Conservation (phyloP, 208 protist species). For the Leishmania mexicana region DNA sequence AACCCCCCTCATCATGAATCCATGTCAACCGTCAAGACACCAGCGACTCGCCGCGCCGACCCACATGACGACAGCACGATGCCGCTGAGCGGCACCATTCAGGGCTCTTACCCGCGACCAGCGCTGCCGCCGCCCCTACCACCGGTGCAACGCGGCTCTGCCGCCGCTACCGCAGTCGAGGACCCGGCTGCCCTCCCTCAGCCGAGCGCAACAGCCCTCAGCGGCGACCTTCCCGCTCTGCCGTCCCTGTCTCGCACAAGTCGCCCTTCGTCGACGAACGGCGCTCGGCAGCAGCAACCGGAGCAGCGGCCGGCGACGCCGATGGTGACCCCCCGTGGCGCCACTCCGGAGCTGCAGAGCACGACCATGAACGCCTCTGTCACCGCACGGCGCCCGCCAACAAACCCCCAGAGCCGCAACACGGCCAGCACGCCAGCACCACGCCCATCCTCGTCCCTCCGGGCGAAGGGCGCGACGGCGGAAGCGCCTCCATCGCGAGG, state of each 20-base stretch:
- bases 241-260: slow-evolving; percentile 14
- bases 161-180: slow-evolving; percentile 3
- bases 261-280: slow-evolving; percentile 19
- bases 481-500: neutral
- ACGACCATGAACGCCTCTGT: slow-evolving; percentile 20
- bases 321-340: neutral
- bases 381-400: slow-evolving; percentile 14
- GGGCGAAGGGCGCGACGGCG: neutral
- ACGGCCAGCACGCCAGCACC: slow-evolving; percentile 2
- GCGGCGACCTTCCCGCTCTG: slow-evolving; percentile 3
- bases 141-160: slow-evolving; percentile 35
- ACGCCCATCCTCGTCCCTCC: neutral
- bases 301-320: neutral
- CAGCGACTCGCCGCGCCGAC: slow-evolving; percentile 10
- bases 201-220: neutral
- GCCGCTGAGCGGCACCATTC: slow-evolving; percentile 22
- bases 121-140: slow-evolving; percentile 30
- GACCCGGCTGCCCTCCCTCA: neutral
- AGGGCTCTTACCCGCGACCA: slow-evolving; percentile 30
- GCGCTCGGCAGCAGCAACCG: neutral
- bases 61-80: slow-evolving; percentile 12
- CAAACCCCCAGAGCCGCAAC: slow-evolving; percentile 12
- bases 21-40: slow-evolving; percentile 2
- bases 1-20: neutral
- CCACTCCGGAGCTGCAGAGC: slow-evolving; percentile 8